Base-by-base conservation (phyloP, 768 basidiomycete species). In the Tricholoma sp. region DNA sequence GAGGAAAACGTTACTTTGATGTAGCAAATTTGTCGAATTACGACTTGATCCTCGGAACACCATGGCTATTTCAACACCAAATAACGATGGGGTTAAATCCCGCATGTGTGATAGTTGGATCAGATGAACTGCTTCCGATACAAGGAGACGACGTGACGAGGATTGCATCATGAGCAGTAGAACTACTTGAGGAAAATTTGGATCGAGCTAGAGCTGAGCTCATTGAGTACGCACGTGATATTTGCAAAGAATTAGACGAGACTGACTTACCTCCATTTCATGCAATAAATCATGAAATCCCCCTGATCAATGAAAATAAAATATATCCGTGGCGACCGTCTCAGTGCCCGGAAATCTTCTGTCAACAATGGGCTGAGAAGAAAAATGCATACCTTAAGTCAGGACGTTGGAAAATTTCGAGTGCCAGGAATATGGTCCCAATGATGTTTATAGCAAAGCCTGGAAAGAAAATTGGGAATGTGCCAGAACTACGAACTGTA, bases 341-440 rank as follows among this genome's bases (percentile, higher is more conserved):
- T 0, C 44, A 60, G 8, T 80, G 79, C 39, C 73, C 74, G 1
- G 76, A 79, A 37, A 66, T 70, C 0, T 52, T 77, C 5, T 9
- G 61, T 24, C 29, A n/a, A 0, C 70, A 68, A 45, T 72, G 72
- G 72, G 54, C 49, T 15, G 64, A 66, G 20, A 75, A 74, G 24
- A 37, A 63, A 0, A 61, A 67, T 18, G 61, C 63, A 1, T 73
- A 73, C 37, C 11, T 72, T 0, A 63, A 59, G 24, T 52, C 67
- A 2, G 67, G 71, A 0, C 59, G 63, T 0, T 73, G 70, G 70
- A 42, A 70, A 33, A 68, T 74, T 9, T 63, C 63, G 0, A 68
- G 62, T 1, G 60, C 68, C 17, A 54, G 64, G 0, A 80, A 74
- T 32, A 68, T 72, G 0, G 39, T 41, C 1, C 39, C 39, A 2